These are phyloP conservation scores for Kurtzmaniella natalensis DNA, from an alignment of 1,139 yeast genomes.

Conservation along the genomic window DNA sequence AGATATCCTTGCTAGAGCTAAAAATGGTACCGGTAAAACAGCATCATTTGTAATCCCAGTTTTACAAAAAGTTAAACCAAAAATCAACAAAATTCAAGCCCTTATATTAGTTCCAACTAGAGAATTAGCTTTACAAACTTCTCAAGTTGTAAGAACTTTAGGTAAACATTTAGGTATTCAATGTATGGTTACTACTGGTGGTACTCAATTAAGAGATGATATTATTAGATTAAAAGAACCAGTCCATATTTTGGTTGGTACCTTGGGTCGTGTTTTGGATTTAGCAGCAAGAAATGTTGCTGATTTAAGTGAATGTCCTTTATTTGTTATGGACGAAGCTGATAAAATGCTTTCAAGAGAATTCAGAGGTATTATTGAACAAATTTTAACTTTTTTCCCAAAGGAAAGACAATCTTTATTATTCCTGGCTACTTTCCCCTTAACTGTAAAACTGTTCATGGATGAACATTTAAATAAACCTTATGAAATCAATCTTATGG, in stretches of 20 bases:
- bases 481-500: constrained; percentile 95
- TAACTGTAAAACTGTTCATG: constrained; percentile 90
- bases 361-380: constrained; percentile 84
- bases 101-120: constrained; percentile 89
- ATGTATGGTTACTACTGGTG: constrained; percentile 99
- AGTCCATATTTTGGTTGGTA: constrained; percentile 87
- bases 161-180: constrained; percentile 91
- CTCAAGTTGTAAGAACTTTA: constrained; percentile 95
- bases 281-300: constrained; percentile 86
- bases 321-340: constrained; percentile 98
- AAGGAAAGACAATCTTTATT: constrained; percentile 76
- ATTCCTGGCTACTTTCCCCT: constrained; percentile 94
- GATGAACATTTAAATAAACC: constrained; percentile 87
- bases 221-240: constrained; percentile 88
- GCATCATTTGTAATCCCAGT: constrained; percentile 93
- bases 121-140: constrained; percentile 94
- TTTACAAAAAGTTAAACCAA: constrained; percentile 80
- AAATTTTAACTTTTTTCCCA: constrained; percentile 81
- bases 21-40: constrained; percentile 97
- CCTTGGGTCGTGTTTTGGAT: constrained; percentile 96
- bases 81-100: constrained; percentile 80
- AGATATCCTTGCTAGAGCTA: constrained; percentile 96
- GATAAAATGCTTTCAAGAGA: constrained; percentile 94
- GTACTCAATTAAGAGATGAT: constrained; percentile 91
- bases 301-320: constrained; percentile 80